Evolutionary conservation across 441 rosid species (phyloP), one percentile per base, ranked within the genome.

Genomic region (Jatropha podagrica): DNA sequence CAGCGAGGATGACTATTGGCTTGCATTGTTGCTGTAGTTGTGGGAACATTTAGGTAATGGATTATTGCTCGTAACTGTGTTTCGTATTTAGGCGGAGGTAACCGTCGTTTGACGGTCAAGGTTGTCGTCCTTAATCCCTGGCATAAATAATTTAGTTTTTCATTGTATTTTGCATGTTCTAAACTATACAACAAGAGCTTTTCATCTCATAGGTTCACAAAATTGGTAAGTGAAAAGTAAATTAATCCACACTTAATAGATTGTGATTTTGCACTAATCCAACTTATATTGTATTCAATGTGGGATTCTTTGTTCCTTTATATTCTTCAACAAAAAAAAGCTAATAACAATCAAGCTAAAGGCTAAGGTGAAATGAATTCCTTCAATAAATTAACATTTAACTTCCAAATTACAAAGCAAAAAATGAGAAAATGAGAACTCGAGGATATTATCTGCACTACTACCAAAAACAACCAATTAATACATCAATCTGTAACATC

Each of bases 21-120:
- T 59, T 72, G 73, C 76, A 66, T 56, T 66, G 62, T 65, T 66
- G 76, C 20, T 15, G 44, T n/a, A 5, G 4, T 17, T 55, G 27
- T 13, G 42, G 63, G 55, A 14, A 32, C 76, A 77, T 66, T 10
- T 7, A 6, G 68, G 59, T 68, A 20, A 54, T 0, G 15, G 3
- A 3, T 26, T 2, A 11, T 27, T 26, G 8, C 27, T 61, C 7
- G 9, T 0, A 62, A 64, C 51, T 12, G 20, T 46, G 9, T 62
- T 32, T 72, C 48, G 18, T 40, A 42, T 58, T 72, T 72, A 5
- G 8, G 13, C 2, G 68, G 46, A 27, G 44, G 15, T 2, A 32
- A 71, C 60, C 72, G 9, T 67, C 13, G n/a, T 65, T 4, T 20
- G 26, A 3, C 7, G 5, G 26, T n/a, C 60, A 55, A 55, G 26